Base-by-base conservation (phyloP, 306 rosid species). In the Fragaria vesca region DNA sequence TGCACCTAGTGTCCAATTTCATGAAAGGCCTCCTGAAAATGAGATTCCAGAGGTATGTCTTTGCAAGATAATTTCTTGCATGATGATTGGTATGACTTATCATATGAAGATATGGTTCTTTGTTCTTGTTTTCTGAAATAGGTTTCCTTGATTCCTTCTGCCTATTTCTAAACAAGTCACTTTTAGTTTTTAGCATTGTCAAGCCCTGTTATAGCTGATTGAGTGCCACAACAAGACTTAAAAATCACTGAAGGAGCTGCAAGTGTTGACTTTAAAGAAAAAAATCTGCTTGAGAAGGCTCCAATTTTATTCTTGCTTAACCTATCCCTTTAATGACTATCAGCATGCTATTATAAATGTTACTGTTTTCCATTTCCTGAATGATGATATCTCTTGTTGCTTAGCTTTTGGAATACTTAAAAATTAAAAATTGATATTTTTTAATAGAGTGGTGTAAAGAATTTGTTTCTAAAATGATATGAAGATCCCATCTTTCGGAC, bases 1-100 rank as follows among this genome's bases (percentile, higher is more conserved):
- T 87, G 96, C 94, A 52, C 97, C 97, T 54, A 93, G 96, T 80
- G 94, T 89, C 78, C 93, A 79, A 78, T 93, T 93, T 80, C 96
- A 87, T 71, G 97, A 86, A 89, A 89, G 92, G 42, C 97, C 93
- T 70, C 97, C 97, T 40, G 96, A 89, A 81, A 76, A 83, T 78
- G 92, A 93, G 72, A 84, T 86, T 67, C 94, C 94, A 58, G 97
- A 90, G 96, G 97, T 93, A 76, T 46, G 75, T 72, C 57, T 75
- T 20, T 66, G 16, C 17, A 54, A 78, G 20, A 30, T 62, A 30
- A 15, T 8, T 17, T 17, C 18, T 6, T 74, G 16, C 30, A n/a
- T 15, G 36, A 43, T 43, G 11, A 12, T 79, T 38, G 8, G 2
- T 73, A 12, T 18, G 24, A 21, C 55, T 38, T 62, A 16, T 61